Conservation (phyloP, 257 asterid species). For the Solanum lignicaule region DNA sequence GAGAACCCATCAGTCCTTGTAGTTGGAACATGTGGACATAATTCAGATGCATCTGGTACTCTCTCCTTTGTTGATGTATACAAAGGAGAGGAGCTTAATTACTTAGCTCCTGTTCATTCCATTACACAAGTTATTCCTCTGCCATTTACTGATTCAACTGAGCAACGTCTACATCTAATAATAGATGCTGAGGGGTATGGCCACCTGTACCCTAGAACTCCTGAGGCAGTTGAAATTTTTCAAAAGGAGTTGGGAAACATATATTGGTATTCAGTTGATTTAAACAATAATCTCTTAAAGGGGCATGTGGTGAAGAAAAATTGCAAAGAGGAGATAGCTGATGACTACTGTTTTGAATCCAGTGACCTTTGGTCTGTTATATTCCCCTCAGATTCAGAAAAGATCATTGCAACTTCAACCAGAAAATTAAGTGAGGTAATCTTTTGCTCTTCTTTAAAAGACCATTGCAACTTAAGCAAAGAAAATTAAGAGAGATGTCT, state of each 20-base stretch:
- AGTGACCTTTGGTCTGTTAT: conserved; percentile 77
- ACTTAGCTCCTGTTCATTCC: conserved; percentile 58
- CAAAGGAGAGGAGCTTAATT: conserved; percentile 70
- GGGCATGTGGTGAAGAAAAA: conserved; percentile 61
- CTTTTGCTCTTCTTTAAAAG: neutral
- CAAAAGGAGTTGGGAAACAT: conserved; percentile 56
- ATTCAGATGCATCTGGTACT: conserved; percentile 64
- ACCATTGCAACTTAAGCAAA: neutral
- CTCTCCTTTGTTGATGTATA: conserved; percentile 71
- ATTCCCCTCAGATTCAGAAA: conserved; percentile 83
- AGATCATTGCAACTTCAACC: conserved; percentile 67
- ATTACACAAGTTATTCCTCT: conserved; percentile 64
- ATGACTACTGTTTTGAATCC: conserved; percentile 59
- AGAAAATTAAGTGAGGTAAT: conserved; percentile 76
- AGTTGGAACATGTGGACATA: conserved; percentile 72
- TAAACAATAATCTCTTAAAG: conserved; percentile 46
- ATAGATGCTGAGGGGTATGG: conserved; percentile 56
- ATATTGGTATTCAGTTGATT: conserved; percentile 87
- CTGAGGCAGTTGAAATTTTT: conserved; percentile 73
- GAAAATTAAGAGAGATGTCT: neutral
- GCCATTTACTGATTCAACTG: conserved; percentile 74
- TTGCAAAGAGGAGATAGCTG: conserved; percentile 38
- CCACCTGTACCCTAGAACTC: conserved; percentile 74
- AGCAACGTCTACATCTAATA: conserved; percentile 77
- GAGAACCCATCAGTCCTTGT: conserved; percentile 90